Evolutionary conservation across 2,329 filamentous ascomycete genomes (phyloP).

Genomic region (Paecilomyces fulvus): DNA sequence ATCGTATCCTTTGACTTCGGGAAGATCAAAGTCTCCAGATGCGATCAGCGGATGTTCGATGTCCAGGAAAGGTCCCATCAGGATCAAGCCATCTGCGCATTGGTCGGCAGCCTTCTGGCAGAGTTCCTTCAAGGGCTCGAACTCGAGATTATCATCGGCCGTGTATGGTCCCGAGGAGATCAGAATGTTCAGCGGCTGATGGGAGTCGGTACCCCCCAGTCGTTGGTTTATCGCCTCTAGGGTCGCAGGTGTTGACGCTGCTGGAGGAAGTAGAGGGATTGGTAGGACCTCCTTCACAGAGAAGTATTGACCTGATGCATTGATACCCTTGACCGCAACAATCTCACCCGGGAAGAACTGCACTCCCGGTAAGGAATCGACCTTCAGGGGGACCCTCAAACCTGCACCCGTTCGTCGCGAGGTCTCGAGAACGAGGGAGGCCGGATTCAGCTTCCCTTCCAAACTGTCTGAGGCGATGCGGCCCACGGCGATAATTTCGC

Average conservation of each 20-base stretch:
- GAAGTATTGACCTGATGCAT: constrained; percentile 78
- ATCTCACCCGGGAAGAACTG: constrained; percentile 94
- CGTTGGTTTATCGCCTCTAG: constrained; percentile 63
- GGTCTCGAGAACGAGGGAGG: constrained; percentile 80
- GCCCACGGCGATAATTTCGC: constrained; percentile 81
- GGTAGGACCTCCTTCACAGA: constrained; percentile 67
- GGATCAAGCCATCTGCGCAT: constrained; percentile 68
- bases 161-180: constrained; percentile 85
- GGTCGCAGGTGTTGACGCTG: constrained; percentile 59
- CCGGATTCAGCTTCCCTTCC: constrained; percentile 79
- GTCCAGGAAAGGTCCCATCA: constrained; percentile 85
- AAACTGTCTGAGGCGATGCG: constrained; percentile 77
- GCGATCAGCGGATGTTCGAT: constrained; percentile 83
- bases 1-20: constrained; percentile 57
- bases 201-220: constrained; percentile 54
- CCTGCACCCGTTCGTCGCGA: constrained; percentile 78
- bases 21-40: constrained; percentile 68
- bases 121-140: constrained; percentile 74
- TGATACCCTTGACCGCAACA: constrained; percentile 76
- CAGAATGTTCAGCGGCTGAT: constrained; percentile 65
- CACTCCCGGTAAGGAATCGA: constrained; percentile 60
- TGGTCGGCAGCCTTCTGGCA: constrained; percentile 67
- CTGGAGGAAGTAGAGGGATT: constrained; percentile 63
- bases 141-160: constrained; percentile 83
- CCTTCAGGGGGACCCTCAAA: constrained; percentile 67